Conservation (phyloP, 2,329 filamentous ascomycete species). For the Volutella citrinella region DNA sequence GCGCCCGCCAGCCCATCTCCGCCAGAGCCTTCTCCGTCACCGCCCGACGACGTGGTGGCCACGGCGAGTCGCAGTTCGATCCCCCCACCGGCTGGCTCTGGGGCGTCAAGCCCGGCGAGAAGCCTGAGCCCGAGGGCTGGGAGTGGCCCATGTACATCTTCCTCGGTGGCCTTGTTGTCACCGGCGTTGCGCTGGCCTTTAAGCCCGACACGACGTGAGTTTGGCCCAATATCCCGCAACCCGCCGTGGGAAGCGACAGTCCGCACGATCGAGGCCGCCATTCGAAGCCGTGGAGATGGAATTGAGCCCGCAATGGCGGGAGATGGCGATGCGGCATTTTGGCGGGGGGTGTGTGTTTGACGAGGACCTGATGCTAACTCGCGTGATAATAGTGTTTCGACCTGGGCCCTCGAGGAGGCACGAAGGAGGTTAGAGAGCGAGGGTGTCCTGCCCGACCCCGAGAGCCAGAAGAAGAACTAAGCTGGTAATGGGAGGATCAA, state of each 20-base stretch:
- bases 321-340: conserved; percentile 22
- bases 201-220: conserved; percentile 99
- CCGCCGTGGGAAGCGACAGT: too few relatives aligned
- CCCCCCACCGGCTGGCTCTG: conserved; percentile 90
- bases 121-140: conserved; percentile 95
- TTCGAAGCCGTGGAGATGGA: not conserved
- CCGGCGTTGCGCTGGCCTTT: conserved; percentile 81
- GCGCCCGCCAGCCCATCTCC: conserved; percentile 32
- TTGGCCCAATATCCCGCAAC: conserved; percentile 7
- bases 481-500: conserved; percentile 8
- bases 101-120: conserved; percentile 91
- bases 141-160: conserved; percentile 83
- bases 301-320: conserved; percentile 10
- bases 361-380: conserved; percentile 23
- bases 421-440: conserved; percentile 92
- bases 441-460: conserved; percentile 83
- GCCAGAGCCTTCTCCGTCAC: conserved; percentile 44
- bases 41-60: conserved; percentile 38
- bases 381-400: conserved; percentile 75
- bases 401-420: conserved; percentile 97
- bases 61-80: conserved; percentile 74
- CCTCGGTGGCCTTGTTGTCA: conserved; percentile 72
- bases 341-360: too few relatives aligned
- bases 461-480: conserved; percentile 55
- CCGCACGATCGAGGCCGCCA: too few relatives aligned